Base-by-base conservation (phyloP, 2,329 filamentous ascomycete genomes). In the Ascochyta clinopodiicola region DNA sequence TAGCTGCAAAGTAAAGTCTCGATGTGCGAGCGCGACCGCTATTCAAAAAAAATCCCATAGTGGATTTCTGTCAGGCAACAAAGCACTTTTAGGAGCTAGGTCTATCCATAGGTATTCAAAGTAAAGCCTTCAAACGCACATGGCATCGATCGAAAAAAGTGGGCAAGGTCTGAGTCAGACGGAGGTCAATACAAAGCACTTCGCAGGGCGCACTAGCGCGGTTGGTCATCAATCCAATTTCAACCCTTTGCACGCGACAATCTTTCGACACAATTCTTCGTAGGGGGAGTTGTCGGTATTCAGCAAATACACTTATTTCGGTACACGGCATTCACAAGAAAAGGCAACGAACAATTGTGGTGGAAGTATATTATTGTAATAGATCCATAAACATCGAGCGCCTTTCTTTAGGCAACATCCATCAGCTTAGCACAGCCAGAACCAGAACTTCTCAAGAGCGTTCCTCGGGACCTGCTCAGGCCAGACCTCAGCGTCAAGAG, bases 381-480 rank as follows among this genome's bases (percentile, higher is more conserved):
- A 39, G 15, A 42, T 45, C 38, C 31, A 39, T 37, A 47, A 52
- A 50, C 51, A 53, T 60, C 42, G 25, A 47, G 29, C 47, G 43
- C 27, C 7, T 45, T n/a, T 4, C 6, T 8, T 21, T n/a, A 29
- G n/a, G 38, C 27, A 19, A 35, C 22, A 29, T 3, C 13, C 22
- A 36, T n/a, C n/a, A 17, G 34, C 34, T 40, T 71, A 80, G 36
- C 76, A 78, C 61, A 81, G 71, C 78, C 78, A 81, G 65, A 73
- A 79, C 79, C 80, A 82, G 46, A 81, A 68, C 69, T 72, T 80
- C 74, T 81, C 77, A 4, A 79, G n/a, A 35, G 67, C 53, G 53
- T 81, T 82, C 54, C 66, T 75, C 9, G 79, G 78, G 8, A 72
- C 51, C 43, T 72, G 68, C 44, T 81, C 78, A 0, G 73, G 74